A percentile compares a stretch with the other conserved stretches of the same genome.
These are phyloP conservation scores for Sclerospora graminicola DNA, from an alignment of 352 stramenopile genomes.

Conservation along the genomic window DNA sequence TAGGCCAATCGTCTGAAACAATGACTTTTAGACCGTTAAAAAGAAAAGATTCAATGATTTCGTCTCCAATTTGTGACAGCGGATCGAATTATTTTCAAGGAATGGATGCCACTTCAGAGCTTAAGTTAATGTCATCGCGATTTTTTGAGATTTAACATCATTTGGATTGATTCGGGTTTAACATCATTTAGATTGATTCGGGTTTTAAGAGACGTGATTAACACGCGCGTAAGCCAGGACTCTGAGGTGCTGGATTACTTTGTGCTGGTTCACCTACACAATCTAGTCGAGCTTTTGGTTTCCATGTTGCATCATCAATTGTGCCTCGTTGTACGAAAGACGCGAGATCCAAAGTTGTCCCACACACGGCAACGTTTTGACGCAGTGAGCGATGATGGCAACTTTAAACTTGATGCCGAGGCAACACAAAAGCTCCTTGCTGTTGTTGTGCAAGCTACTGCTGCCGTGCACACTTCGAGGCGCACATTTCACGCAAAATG, in stretches of 20 bases:
- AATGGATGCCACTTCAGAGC: conserved; percentile 4
- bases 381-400: conserved; percentile 4
- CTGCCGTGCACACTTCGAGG: conserved; percentile 15
- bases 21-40: conserved; percentile 18
- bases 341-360: conserved; percentile 45
- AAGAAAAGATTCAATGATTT: conserved; percentile 67
- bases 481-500: conserved; percentile 6
- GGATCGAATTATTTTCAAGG: background rate
- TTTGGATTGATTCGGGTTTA: too few relatives aligned
- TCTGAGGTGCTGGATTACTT: conserved; percentile 42
- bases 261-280: conserved; percentile 33
- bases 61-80: conserved; percentile 28
- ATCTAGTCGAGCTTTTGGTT: conserved; percentile 48
- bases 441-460: conserved; percentile 14
- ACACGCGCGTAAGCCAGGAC: conserved; percentile 20
- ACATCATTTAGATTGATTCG: conserved; percentile 65
- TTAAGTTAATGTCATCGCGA: conserved; percentile 17
- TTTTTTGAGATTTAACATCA: too few relatives aligned
- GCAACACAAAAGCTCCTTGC: conserved; percentile 16
- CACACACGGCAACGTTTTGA: conserved; percentile 34
- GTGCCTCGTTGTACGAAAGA: conserved; percentile 47
- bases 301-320: conserved; percentile 71
- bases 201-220: conserved; percentile 42
- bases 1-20: conserved; percentile 3
- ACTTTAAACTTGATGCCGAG: conserved; percentile 12